A percentile compares a stretch with the other conserved stretches of the same genome.
Evolutionary conservation across 208 protist species (phyloP).

Genomic region (Leishmania tarentolae): DNA sequence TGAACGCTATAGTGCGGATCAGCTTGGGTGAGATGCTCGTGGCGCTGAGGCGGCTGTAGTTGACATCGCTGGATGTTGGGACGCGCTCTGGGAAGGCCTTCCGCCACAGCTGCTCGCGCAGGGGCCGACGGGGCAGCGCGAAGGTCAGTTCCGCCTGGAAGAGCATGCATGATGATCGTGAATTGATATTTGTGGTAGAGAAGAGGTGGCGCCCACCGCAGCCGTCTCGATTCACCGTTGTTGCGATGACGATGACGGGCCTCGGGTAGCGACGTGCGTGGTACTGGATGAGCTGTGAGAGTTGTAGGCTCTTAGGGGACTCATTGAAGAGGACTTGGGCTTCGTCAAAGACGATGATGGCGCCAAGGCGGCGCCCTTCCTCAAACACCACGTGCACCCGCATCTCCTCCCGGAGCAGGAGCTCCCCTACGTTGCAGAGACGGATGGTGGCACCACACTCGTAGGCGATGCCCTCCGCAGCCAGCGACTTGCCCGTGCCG

Average conservation of each 20-base stretch:
- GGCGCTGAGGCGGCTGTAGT: constrained; percentile 62
- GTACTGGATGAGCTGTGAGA: constrained; percentile 83
- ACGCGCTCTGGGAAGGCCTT: constrained; percentile 71
- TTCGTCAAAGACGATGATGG: constrained; percentile 90
- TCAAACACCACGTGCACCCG: constrained; percentile 75
- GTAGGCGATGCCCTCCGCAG: constrained; percentile 89
- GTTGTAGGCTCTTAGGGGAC: constrained; percentile 55
- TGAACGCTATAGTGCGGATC: constrained; percentile 77
- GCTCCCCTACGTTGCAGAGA: constrained; percentile 79
- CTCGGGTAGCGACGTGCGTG: constrained; percentile 71
- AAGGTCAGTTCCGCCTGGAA: constrained; percentile 73
- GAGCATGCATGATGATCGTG: constrained; percentile 46
- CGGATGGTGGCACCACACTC: constrained; percentile 90
- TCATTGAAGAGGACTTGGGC: constrained; percentile 87
- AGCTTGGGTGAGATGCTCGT: constrained; percentile 63
- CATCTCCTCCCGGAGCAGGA: constrained; percentile 57
- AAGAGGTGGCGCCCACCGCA: constrained; percentile 30
- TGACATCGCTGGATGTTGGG: constrained; percentile 54
- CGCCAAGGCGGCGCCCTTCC: constrained; percentile 79
- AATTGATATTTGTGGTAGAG: constrained; percentile 42
- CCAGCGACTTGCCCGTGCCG: constrained; percentile 89
- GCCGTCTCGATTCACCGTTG: constrained; percentile 47
- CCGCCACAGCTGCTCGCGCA: constrained; percentile 77
- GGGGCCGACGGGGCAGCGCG: constrained; percentile 43
- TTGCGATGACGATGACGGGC: constrained; percentile 84